Base-by-base conservation (phyloP, 2,329 filamentous ascomycete species). In the Dothidotthia symphoricarpi region DNA sequence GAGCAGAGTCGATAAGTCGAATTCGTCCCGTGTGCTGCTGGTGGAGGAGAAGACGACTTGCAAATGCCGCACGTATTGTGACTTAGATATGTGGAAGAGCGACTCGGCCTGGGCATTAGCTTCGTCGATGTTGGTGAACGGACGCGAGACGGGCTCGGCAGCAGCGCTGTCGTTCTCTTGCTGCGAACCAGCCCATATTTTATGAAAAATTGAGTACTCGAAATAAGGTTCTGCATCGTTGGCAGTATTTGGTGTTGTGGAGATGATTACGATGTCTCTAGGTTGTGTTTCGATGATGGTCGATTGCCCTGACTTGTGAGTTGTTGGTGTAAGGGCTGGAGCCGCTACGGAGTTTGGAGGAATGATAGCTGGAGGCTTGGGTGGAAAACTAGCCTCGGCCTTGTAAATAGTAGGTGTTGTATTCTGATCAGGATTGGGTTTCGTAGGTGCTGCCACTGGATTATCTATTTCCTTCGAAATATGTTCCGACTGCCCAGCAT, bases 181-280 rank as follows among this genome's bases (percentile, higher is more conserved):
- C 2, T 36, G 39, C 11, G 19, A 12, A 13, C 25, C 28, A 6
- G 25, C 31, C 49, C 53, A 55, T 1, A 41, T n/a, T 12, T 45
- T 54, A 14, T 57, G 46, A 8, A 44, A 47, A 7, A 59, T 24
- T 1, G 47, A 42, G 35, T 59, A 61, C 16, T 60, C 52, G 13
- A 58, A 59, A 29, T 54, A 60, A 4, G 52, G 36, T n/a, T 55
- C 45, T 16, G 49, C 43, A 16, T 34, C 31, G 13, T 28, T 13
- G 16, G 31, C 28, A 15, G 13, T 27, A 6, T 6, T n/a, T 27
- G 25, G 13, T 6, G 11, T 6, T 12, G 5, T 27, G 11, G 11
- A 11, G 25, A 27, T 22, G 19, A 9, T 6, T 9, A 22, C 9
- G 9, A 22, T 22, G 19, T 22, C 19, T 5, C 19, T 6, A 22